phyloP scores from a whole-genome alignment of 768 basidiomycete genomes.

The Russula compacta region DNA sequence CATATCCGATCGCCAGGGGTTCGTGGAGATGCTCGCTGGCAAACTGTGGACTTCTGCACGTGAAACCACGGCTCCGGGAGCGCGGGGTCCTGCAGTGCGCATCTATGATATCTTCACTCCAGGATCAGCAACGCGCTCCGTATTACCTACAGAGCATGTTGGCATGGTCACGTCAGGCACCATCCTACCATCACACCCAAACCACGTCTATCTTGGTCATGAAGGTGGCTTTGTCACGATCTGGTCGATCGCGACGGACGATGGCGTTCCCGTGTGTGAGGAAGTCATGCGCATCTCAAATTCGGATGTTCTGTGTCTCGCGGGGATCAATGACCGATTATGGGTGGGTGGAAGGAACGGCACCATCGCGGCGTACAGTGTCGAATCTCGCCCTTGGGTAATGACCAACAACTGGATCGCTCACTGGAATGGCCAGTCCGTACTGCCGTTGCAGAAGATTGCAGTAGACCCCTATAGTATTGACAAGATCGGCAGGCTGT shows the following conservation, averaged over 20 bases:
- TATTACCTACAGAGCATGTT: slow-evolving; percentile 58
- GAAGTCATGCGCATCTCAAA: slow-evolving; percentile 73
- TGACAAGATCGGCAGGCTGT: slow-evolving; percentile 54
- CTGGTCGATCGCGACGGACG: slow-evolving; percentile 54
- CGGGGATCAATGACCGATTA: slow-evolving; percentile 72
- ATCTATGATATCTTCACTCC: slow-evolving; percentile 69
- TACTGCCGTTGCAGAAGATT: slow-evolving; percentile 51
- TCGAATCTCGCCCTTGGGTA: slow-evolving; percentile 65
- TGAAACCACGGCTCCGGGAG: slow-evolving; percentile 31
- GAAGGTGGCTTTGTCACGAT: slow-evolving; percentile 84
- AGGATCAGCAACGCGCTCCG: slow-evolving; percentile 42
- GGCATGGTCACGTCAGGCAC: slow-evolving; percentile 81
- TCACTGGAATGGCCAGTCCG: slow-evolving; percentile 37
- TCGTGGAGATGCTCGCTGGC: slow-evolving; percentile 62
- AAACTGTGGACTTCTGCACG: slow-evolving; percentile 78
- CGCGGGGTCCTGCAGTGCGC: slow-evolving; percentile 61
- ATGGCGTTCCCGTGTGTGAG: slow-evolving; percentile 53
- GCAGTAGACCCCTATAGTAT: slow-evolving; percentile 68
- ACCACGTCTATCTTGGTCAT: slow-evolving; percentile 75
- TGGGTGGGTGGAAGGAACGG: slow-evolving; percentile 89
- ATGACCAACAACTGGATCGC: slow-evolving; percentile 86
- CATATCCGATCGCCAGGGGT: slow-evolving; percentile 75
- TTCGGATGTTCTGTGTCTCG: slow-evolving; percentile 75
- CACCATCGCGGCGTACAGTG: slow-evolving; percentile 73
- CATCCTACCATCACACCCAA: slow-evolving; percentile 57